A percentile compares a stretch with the other conserved stretches of the same genome.
phyloP scores from a whole-genome alignment of 1,139 yeast species.

The Zygosaccharomyces sapae region DNA sequence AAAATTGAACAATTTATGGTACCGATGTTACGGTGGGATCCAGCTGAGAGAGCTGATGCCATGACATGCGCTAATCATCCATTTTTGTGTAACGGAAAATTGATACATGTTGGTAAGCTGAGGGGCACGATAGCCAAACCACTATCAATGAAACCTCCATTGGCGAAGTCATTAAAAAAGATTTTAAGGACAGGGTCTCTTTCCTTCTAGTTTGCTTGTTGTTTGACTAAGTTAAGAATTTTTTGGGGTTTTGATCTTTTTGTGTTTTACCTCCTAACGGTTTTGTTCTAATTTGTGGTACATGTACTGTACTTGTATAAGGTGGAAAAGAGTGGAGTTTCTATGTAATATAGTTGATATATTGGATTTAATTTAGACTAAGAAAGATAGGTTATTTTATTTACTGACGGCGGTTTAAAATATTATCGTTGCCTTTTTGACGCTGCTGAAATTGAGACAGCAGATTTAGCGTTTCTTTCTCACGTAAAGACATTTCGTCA shows the following conservation, averaged over 20 bases:
- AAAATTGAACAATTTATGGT: slow-evolving; percentile 52
- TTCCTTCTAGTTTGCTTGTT: slow-evolving; percentile 1
- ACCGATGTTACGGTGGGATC: slow-evolving; percentile 58
- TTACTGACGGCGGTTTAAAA: slow-evolving; percentile 10
- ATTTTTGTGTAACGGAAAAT: background rate
- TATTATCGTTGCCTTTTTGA: slow-evolving; percentile 12
- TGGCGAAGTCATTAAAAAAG: background rate
- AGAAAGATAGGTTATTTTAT: background rate
- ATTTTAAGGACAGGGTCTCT: slow-evolving; percentile 1
- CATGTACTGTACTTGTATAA: too few relatives aligned
- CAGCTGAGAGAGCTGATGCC: slow-evolving; percentile 60
- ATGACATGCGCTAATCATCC: slow-evolving; percentile 25
- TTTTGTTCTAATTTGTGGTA: too few relatives aligned
- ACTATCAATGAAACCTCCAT: background rate
- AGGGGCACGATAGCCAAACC: background rate
- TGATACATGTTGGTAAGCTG: background rate
- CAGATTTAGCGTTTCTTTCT: slow-evolving; percentile 25
- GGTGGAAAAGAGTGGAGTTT: background rate
- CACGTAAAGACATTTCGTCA: slow-evolving; percentile 20
- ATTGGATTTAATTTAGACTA: background rate
- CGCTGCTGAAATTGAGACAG: slow-evolving; percentile 24
- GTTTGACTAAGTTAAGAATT: too few relatives aligned
- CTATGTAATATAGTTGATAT: background rate
- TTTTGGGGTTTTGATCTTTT: too few relatives aligned
- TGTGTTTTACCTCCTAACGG: too few relatives aligned